These are phyloP conservation scores for Fusarium sp. DNA, from an alignment of 2,329 filamentous ascomycete genomes.

Conservation along the genomic window DNA sequence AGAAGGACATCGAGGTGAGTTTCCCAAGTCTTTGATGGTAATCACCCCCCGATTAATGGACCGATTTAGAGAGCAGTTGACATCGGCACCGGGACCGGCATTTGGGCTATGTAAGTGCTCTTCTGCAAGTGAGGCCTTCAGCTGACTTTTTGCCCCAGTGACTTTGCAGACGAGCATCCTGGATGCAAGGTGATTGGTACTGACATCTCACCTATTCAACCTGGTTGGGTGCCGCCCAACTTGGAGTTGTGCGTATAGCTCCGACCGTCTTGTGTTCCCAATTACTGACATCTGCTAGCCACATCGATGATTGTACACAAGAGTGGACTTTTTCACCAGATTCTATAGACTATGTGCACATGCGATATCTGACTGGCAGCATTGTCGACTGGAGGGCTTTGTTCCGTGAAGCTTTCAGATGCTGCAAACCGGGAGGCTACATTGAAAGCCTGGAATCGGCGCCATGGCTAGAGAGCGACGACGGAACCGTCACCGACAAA, in stretches of 20 bases:
- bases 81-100: conserved; percentile 13
- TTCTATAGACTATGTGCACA: conserved; percentile 9
- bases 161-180: conserved; percentile 17
- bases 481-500: background rate
- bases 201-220: conserved; percentile 15
- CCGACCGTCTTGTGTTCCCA: background rate
- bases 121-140: too few species aligned
- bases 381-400: conserved; percentile 1
- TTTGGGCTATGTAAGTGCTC: conserved; percentile 13
- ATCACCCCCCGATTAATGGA: too few species aligned
- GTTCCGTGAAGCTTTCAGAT: conserved; percentile 4
- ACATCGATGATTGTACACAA: conserved; percentile 19
- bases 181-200: conserved; percentile 8
- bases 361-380: conserved; percentile 13
- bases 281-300: background rate
- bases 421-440: background rate
- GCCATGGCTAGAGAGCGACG: background rate
- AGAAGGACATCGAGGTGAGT: background rate
- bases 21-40: too few species aligned
- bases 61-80: background rate
- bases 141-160: too few species aligned
- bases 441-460: conserved; percentile 15
- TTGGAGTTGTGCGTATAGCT: conserved; percentile 8
- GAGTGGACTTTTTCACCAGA: conserved; percentile 9
- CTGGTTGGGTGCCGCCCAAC: conserved; percentile 11